Evolutionary conservation across 257 asterid species (phyloP).

Genomic region (Solanum lycopersicoides): DNA sequence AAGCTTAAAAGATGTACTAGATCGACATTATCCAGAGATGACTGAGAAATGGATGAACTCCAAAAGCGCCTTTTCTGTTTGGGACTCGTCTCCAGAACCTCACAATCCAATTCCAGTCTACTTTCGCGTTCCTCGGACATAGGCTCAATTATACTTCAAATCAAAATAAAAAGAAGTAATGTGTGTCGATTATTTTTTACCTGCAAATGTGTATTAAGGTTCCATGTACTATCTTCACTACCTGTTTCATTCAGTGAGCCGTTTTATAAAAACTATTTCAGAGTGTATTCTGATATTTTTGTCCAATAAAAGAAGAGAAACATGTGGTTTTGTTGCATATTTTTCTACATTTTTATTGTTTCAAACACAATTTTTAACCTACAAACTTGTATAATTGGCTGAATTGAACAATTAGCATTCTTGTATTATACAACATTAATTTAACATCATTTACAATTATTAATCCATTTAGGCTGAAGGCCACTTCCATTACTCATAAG

Average conservation of each 20-base stretch:
- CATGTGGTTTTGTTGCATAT: neutral
- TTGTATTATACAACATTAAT: too few species aligned
- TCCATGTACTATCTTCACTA: neutral
- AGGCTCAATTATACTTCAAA: neutral
- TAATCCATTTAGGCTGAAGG: neutral
- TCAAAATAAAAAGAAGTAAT: neutral
- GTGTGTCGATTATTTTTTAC: neutral
- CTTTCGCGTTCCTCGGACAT: conserved; percentile 29
- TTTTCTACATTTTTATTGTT: neutral
- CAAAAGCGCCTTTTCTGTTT: conserved; percentile 46
- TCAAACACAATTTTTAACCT: too few species aligned
- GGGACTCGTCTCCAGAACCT: conserved; percentile 42
- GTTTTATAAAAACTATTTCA: neutral
- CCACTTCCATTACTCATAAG: neutral
- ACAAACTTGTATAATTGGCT: too few species aligned
- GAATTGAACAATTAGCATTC: too few species aligned
- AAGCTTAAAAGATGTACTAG: conserved; percentile 41
- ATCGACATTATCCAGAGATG: conserved; percentile 53
- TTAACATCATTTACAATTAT: neutral
- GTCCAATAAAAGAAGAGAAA: too few species aligned
- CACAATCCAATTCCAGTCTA: conserved; percentile 36
- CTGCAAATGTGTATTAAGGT: neutral
- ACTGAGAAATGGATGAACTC: conserved; percentile 56
- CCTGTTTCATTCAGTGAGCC: neutral
- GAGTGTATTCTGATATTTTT: neutral